A percentile compares a stretch with the other conserved stretches of the same genome.
Conservation (phyloP, 2,329 filamentous ascomycete genomes). For the Beauveria medogensis region DNA sequence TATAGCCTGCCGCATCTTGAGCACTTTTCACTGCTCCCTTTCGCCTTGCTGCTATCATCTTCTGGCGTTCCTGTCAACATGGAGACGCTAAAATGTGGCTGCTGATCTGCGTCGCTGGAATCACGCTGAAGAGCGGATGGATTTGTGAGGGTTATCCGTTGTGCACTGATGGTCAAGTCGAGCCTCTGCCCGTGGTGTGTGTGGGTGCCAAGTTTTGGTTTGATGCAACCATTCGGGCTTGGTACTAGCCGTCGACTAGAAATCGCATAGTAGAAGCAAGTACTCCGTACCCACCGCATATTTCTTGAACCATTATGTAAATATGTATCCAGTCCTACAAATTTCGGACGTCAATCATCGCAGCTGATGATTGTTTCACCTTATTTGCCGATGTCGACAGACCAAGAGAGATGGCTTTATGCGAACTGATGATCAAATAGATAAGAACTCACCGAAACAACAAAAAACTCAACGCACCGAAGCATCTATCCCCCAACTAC, state of each 20-base stretch:
- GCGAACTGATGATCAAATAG: not conserved
- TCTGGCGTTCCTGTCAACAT: slow-evolving; percentile 2
- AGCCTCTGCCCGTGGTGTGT: not conserved
- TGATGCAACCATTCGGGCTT: not conserved
- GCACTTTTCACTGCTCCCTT: not conserved
- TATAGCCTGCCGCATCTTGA: not conserved
- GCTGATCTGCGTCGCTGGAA: not conserved
- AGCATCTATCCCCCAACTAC: too few relatives aligned
- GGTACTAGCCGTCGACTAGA: not conserved
- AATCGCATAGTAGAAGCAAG: not conserved
- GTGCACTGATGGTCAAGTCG: not conserved
- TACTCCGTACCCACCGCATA: not conserved
- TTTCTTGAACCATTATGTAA: not conserved
- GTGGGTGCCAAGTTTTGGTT: not conserved
- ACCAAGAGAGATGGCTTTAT: not conserved
- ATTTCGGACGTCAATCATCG: not conserved
- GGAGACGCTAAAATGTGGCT: not conserved
- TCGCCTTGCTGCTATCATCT: not conserved
- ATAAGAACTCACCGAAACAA: not conserved
- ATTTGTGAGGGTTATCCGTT: not conserved
- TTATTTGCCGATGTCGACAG: not conserved
- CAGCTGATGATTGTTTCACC: not conserved
- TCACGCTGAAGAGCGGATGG: not conserved
- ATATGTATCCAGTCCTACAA: not conserved
- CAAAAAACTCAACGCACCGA: too few relatives aligned